Evolutionary conservation across 2,329 filamentous ascomycete species (phyloP).

Genomic region (Scedosporium apiospermum): DNA sequence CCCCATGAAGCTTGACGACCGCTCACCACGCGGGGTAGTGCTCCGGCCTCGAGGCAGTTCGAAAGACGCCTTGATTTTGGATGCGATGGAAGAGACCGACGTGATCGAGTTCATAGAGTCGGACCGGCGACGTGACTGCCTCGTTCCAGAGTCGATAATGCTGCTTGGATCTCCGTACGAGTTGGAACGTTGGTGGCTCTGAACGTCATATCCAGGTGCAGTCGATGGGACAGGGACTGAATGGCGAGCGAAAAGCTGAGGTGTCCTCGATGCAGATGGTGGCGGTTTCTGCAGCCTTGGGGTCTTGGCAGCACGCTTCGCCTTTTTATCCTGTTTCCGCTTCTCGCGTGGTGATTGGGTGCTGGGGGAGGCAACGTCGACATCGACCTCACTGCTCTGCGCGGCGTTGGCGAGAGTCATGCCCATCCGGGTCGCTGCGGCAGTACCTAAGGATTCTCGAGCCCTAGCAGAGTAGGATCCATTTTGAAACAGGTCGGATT

Average conservation of each 20-base stretch:
- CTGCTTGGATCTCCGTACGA: neutral
- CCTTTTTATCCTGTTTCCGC: neutral
- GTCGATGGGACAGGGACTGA: neutral
- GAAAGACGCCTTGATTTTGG: conserved; percentile 1
- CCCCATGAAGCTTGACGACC: neutral
- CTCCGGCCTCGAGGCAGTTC: neutral
- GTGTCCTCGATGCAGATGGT: conserved; percentile 5
- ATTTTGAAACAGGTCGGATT: neutral
- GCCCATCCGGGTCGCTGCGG: neutral
- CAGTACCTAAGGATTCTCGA: neutral
- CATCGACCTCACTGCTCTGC: neutral
- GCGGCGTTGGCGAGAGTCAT: neutral
- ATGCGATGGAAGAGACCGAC: conserved; percentile 1
- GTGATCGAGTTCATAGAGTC: neutral
- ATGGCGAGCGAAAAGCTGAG: neutral
- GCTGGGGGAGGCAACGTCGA: neutral
- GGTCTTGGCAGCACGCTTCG: neutral
- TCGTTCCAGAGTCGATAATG: neutral
- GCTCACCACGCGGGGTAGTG: neutral
- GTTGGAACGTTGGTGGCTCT: conserved; percentile 1
- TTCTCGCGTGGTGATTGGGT: neutral
- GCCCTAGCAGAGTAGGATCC: conserved; percentile 2
- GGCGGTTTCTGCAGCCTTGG: conserved; percentile 1
- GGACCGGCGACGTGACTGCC: neutral
- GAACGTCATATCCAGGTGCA: neutral